Conservation (phyloP, 2,329 filamentous ascomycete species). For the Aspergillus pseudonomiae region DNA sequence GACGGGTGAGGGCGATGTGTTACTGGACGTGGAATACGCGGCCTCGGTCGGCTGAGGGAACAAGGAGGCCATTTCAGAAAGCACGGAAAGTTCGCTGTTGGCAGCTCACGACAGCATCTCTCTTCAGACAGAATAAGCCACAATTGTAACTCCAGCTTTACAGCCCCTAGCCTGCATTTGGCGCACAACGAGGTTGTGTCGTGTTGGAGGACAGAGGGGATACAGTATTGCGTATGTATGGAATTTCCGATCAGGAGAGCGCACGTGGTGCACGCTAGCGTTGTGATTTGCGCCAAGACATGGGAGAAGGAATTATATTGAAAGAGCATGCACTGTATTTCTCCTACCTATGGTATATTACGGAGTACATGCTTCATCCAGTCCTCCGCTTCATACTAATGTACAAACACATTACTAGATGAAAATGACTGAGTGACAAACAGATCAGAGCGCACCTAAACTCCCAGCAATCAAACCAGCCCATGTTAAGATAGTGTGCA, state of each 20-base stretch:
- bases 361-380: not conserved
- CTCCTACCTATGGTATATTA: not conserved
- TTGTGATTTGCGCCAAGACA: slow-evolving; percentile 15
- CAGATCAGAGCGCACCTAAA: not conserved
- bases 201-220: not conserved
- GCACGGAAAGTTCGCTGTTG: not conserved
- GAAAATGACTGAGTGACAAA: not conserved
- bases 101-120: slow-evolving; percentile 6
- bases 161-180: not conserved
- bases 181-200: not conserved
- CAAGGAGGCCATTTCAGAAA: slow-evolving; percentile 27
- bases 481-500: not conserved
- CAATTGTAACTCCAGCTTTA: not conserved
- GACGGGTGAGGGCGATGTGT: slow-evolving; percentile 26
- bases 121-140: not conserved
- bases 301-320: not conserved
- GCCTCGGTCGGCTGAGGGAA: slow-evolving; percentile 28
- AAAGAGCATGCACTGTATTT: not conserved
- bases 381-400: not conserved
- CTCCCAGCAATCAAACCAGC: not conserved
- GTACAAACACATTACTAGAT: not conserved
- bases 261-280: slow-evolving; percentile 18
- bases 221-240: not conserved
- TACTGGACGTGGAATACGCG: slow-evolving; percentile 31
- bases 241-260: slow-evolving; percentile 1